These are phyloP conservation scores for Daldinia bambusicola DNA, from an alignment of 495 filamentous ascomycete species.

Conservation along the genomic window DNA sequence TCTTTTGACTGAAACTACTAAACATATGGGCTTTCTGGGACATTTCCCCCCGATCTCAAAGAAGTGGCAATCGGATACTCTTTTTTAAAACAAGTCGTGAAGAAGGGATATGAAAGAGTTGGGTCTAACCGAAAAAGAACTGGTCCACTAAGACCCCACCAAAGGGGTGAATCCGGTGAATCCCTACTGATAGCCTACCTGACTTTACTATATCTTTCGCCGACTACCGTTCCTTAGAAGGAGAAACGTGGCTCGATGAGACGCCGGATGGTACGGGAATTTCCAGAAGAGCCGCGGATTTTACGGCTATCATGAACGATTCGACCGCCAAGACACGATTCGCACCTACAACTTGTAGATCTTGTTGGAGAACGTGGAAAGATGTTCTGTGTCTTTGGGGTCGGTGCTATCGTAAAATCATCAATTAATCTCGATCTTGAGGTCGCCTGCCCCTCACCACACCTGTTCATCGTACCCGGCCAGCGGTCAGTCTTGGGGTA, in stretches of 20 bases:
- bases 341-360: neutral
- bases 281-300: neutral
- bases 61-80: conserved; percentile 15
- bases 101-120: conserved; percentile 17
- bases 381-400: neutral
- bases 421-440: neutral
- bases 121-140: conserved; percentile 22
- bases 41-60: neutral
- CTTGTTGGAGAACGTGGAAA: neutral
- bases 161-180: conserved; percentile 9
- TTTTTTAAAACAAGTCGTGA: conserved; percentile 6
- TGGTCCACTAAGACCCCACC: conserved; percentile 25
- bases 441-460: neutral
- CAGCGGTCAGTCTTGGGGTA: conserved; percentile 4
- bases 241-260: conserved; percentile 9
- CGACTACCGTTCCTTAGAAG: conserved; percentile 3
- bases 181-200: conserved; percentile 5
- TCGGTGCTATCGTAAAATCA: conserved; percentile 3
- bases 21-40: conserved; percentile 13
- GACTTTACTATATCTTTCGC: neutral
- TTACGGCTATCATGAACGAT: neutral
- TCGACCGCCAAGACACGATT: neutral
- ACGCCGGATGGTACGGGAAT: neutral
- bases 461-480: neutral
- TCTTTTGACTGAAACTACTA: neutral